Conservation (phyloP, 768 basidiomycete species). For the Phylloporus sp. region DNA sequence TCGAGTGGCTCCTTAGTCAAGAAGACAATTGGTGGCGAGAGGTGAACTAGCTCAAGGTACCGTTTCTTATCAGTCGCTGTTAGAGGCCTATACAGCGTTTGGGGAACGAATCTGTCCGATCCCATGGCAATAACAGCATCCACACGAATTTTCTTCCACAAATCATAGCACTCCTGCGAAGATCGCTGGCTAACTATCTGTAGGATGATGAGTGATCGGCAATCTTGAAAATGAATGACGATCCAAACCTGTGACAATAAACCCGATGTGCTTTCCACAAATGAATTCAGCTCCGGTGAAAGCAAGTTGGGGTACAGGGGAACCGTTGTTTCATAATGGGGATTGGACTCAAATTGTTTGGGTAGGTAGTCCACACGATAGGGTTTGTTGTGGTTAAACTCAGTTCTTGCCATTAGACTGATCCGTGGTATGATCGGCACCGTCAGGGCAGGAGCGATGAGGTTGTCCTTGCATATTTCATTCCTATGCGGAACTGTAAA, state of each 20-base stretch:
- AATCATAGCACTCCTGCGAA: slow-evolving; percentile 14
- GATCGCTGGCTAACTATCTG: slow-evolving; percentile 1
- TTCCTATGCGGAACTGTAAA: background rate
- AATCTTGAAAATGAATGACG: background rate
- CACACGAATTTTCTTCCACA: slow-evolving; percentile 9
- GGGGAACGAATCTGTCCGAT: slow-evolving; percentile 53
- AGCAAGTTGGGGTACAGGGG: background rate
- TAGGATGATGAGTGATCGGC: background rate
- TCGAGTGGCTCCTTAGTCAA: slow-evolving; percentile 47
- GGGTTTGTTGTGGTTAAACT: background rate
- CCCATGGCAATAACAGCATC: slow-evolving; percentile 23
- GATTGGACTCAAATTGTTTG: background rate
- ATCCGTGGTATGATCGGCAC: background rate
- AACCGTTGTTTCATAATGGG: background rate
- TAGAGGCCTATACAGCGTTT: slow-evolving; percentile 65
- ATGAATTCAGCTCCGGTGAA: background rate
- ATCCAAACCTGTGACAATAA: slow-evolving; percentile 4
- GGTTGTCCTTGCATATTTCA: background rate
- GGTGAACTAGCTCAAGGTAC: slow-evolving; percentile 62
- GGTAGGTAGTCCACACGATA: background rate
- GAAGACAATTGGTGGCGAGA: slow-evolving; percentile 63
- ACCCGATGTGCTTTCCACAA: background rate
- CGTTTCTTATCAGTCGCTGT: slow-evolving; percentile 67
- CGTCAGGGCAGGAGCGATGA: background rate
- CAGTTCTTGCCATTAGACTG: background rate